Evolutionary conservation across 2,329 filamentous ascomycete species (phyloP).

Genomic region (Epichloe sibirici): DNA sequence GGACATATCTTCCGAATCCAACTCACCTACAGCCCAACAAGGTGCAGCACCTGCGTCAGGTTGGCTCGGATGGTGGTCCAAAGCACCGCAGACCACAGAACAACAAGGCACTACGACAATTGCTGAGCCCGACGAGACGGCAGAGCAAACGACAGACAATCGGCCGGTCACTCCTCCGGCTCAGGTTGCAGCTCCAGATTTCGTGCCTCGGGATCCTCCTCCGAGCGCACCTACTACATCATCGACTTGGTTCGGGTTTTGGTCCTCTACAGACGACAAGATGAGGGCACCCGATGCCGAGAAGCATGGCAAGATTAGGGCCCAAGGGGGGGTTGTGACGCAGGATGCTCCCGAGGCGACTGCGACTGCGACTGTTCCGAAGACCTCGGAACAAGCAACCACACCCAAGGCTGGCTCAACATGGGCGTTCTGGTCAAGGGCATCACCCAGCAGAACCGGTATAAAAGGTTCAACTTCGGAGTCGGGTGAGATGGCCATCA

Average conservation of each 20-base stretch:
- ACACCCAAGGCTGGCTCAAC: slow-evolving; percentile 47
- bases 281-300: slow-evolving; percentile 1
- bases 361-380: slow-evolving; percentile 8
- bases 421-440: slow-evolving; percentile 73
- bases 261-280: slow-evolving; percentile 16
- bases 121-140: background rate
- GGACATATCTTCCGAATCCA: background rate
- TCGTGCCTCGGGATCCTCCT: slow-evolving; percentile 7
- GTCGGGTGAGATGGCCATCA: slow-evolving; percentile 42
- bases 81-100: slow-evolving; percentile 12
- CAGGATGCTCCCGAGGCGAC: slow-evolving; percentile 27
- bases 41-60: slow-evolving; percentile 25
- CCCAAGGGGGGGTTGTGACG: slow-evolving; percentile 29
- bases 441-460: slow-evolving; percentile 27
- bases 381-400: slow-evolving; percentile 17
- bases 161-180: slow-evolving; percentile 14
- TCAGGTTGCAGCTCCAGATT: slow-evolving; percentile 10
- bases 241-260: slow-evolving; percentile 30
- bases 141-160: slow-evolving; percentile 8
- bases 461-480: slow-evolving; percentile 23
- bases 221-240: slow-evolving; percentile 11
- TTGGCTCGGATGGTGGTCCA: slow-evolving; percentile 44
- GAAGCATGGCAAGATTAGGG: background rate
- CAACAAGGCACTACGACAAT: slow-evolving; percentile 10
- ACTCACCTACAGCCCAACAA: slow-evolving; percentile 3